These are phyloP conservation scores for Chlorociboria aeruginascens DNA, from an alignment of 495 filamentous ascomycete species.

Conservation along the genomic window DNA sequence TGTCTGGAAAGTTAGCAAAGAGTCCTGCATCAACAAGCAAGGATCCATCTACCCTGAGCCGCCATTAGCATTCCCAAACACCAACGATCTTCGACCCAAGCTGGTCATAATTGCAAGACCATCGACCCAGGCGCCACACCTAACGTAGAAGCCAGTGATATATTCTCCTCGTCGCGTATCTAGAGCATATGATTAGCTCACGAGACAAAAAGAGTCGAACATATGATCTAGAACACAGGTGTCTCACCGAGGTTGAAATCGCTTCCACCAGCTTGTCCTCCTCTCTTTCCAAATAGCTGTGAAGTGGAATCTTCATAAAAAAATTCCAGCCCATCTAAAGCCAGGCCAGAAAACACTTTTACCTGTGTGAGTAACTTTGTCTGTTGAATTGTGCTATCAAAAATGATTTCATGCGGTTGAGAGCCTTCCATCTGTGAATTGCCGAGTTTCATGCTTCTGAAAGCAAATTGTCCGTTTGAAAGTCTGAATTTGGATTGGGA, in stretches of 20 bases:
- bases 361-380: conserved; percentile 66
- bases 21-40: background rate
- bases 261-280: conserved; percentile 61
- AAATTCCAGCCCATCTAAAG: conserved; percentile 84
- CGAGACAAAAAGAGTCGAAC: background rate
- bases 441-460: conserved; percentile 67
- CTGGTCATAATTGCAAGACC: conserved; percentile 87
- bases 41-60: conserved; percentile 60
- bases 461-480: conserved; percentile 62
- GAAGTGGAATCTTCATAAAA: conserved; percentile 78
- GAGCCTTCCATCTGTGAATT: conserved; percentile 59
- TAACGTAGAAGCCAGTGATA: conserved; percentile 74
- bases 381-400: conserved; percentile 54
- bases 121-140: conserved; percentile 78
- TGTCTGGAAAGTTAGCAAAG: conserved; percentile 40
- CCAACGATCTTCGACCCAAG: conserved; percentile 66
- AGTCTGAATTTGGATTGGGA: conserved; percentile 70
- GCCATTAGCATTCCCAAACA: conserved; percentile 73
- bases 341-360: conserved; percentile 64
- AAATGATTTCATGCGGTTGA: conserved; percentile 58
- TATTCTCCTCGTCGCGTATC: conserved; percentile 81
- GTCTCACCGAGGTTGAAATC: conserved; percentile 60
- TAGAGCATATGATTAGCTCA: conserved; percentile 16
- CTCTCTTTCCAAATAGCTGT: conserved; percentile 82
- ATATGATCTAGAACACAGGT: too few relatives aligned